Evolutionary conservation across 176 grass and related monocot species (phyloP).

Genomic region (Ampelocalamus luodianensis): DNA sequence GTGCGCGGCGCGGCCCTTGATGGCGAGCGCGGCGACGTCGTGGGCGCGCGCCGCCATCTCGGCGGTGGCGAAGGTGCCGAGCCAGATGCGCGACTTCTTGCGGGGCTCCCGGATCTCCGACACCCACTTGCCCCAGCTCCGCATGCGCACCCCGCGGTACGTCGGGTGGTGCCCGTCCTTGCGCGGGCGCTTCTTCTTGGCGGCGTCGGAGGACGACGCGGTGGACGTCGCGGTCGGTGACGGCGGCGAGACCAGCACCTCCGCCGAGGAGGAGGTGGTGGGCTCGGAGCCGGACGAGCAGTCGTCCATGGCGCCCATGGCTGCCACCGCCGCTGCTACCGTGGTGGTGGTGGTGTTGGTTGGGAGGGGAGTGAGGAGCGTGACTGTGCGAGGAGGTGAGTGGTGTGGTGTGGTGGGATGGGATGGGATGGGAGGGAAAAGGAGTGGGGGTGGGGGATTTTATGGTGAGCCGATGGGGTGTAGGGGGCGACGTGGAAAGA

Average conservation of each 20-base stretch:
- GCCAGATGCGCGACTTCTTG: conserved; percentile 95
- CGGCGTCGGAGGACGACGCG: conserved; percentile 30
- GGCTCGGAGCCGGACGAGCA: conserved; percentile 52
- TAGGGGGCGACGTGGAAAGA: conserved; percentile 31
- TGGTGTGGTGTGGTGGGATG: conserved; percentile 19
- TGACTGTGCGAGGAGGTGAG: neutral
- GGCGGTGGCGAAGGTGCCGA: conserved; percentile 81
- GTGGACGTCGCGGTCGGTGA: conserved; percentile 16
- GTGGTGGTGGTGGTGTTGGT: conserved; percentile 56
- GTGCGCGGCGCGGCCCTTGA: conserved; percentile 69
- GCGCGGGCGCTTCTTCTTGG: conserved; percentile 49
- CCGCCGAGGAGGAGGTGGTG: conserved; percentile 45
- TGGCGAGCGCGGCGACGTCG: conserved; percentile 85
- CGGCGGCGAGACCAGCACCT: conserved; percentile 32
- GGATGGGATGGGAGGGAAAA: neutral
- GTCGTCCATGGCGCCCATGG: conserved; percentile 44
- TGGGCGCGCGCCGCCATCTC: conserved; percentile 94
- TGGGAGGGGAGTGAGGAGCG: conserved; percentile 38
- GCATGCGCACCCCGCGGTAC: conserved; percentile 89
- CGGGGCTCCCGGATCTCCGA: conserved; percentile 88
- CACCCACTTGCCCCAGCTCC: conserved; percentile 94
- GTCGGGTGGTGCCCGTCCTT: conserved; percentile 71
- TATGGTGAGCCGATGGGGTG: conserved; percentile 52
- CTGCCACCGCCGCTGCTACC: neutral
- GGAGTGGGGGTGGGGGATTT: conserved; percentile 44